Conservation (phyloP, 306 rosid genomes). For the Inga leiocalycina region DNA sequence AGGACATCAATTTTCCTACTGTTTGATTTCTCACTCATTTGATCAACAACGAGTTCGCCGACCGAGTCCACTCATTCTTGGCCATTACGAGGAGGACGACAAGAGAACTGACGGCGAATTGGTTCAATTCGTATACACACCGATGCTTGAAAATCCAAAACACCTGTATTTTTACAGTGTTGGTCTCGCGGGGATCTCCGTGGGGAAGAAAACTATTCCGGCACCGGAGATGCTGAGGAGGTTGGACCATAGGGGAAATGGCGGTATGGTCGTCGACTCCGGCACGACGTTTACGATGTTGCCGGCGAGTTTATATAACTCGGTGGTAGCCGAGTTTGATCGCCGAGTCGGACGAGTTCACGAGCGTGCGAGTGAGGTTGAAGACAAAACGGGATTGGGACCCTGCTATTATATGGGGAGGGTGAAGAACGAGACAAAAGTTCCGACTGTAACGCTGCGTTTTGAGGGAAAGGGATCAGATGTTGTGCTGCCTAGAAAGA, state of each 20-base stretch:
- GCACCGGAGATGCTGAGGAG: conserved; percentile 57
- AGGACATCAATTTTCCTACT: conserved; percentile 76
- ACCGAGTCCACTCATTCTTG: conserved; percentile 84
- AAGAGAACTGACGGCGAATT: conserved; percentile 19
- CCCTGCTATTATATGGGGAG: conserved; percentile 63
- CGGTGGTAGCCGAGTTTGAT: conserved; percentile 67
- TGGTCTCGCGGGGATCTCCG: conserved; percentile 61
- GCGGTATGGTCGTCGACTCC: conserved; percentile 84
- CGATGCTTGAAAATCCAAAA: conserved; percentile 74
- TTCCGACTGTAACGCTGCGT: conserved; percentile 55
- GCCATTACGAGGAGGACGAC: conserved; percentile 48
- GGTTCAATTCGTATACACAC: conserved; percentile 63
- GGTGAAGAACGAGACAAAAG: conserved; percentile 34
- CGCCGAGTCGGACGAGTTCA: conserved; percentile 48
- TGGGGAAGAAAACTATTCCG: conserved; percentile 51
- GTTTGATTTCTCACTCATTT: conserved; percentile 81
- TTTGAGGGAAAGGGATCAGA: conserved; percentile 59
- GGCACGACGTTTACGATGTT: conserved; percentile 92
- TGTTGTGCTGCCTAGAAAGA: conserved; percentile 72
- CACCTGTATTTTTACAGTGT: conserved; percentile 75
- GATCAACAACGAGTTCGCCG: conserved; percentile 53
- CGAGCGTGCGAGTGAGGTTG: conserved; percentile 57
- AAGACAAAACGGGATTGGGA: conserved; percentile 60
- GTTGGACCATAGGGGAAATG: conserved; percentile 59
- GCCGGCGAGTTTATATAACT: conserved; percentile 57